Evolutionary conservation across 1,284 basidiomycete genomes (phyloP).

Genomic region (Sporisorium scitamineum): DNA sequence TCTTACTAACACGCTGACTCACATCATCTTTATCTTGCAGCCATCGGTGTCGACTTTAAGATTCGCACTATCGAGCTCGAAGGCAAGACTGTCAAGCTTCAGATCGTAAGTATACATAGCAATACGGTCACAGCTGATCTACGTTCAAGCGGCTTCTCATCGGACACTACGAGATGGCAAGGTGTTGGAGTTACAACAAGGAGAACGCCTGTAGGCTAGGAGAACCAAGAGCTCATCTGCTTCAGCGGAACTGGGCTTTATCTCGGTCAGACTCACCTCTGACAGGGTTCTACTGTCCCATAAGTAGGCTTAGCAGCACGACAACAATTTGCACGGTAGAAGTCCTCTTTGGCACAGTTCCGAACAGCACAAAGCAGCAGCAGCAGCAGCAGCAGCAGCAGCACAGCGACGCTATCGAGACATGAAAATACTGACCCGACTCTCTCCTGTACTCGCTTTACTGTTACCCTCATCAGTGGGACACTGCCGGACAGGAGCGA

Average conservation of each 20-base stretch:
- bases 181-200: neutral
- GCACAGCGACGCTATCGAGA: slow-evolving; percentile 16
- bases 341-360: neutral
- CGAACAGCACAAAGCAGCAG: neutral
- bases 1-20: neutral
- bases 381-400: neutral
- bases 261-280: neutral
- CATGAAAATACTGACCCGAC: slow-evolving; percentile 6
- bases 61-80: slow-evolving; percentile 99
- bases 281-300: neutral
- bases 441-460: neutral
- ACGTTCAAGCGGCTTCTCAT: neutral
- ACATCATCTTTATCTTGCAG: slow-evolving; percentile 1
- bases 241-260: no score
- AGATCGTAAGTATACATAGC: slow-evolving; percentile 83
- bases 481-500: slow-evolving; percentile 69
- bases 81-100: slow-evolving; percentile 99
- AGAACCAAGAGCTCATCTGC: no score
- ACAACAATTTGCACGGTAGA: neutral
- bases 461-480: slow-evolving; percentile 69
- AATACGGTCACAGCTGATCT: neutral
- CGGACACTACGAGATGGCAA: neutral
- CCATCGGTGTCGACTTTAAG: slow-evolving; percentile 88
- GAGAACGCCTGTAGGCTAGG: no score
- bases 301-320: neutral